Base-by-base conservation (phyloP, 2,329 filamentous ascomycete species). In the Aquanectria penicillioides region DNA sequence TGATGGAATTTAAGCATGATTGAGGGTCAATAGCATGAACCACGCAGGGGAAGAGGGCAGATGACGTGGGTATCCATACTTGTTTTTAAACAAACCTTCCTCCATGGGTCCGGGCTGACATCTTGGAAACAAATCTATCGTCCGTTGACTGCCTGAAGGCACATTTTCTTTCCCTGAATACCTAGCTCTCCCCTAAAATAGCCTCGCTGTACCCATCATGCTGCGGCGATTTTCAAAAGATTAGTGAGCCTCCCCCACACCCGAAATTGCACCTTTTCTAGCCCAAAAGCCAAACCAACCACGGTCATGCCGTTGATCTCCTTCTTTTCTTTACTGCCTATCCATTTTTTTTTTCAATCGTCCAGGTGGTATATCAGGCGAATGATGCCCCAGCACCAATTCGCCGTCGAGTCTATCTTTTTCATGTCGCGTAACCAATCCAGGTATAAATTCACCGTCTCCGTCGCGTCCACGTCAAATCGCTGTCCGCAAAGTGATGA, bases 341-440 rank as follows among this genome's bases (percentile, higher is more conserved):
- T 9, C 7, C 28, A 49, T 9, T 46, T 20, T 18, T 5, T 25
- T 49, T 8, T 20, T 43, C 46, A 70, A 50, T 70, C 68, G 4
- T 70, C 76, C 37, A 80, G 59, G 17, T 71, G 71, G 58, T 82
- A 86, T 26, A 86, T 63, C 8, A 75, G 74, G 69, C 78, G 77
- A 46, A 83, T 68, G 18, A 86, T 74, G 28, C 74, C 75, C 83
- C 83, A 87, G 59, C 81, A 82, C 84, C 85, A 88, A 25, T 76
- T 73, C 4, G 85, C 83, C 13, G 84, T 81, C 1, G 77, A 75
- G 67, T 88, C 86, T 22, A 81, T 76, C 49, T 76, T 79, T 66
- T 80, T 83, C 62, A 88, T 75, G 66, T 89, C 86, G 43, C 79
- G 72, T 47, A 89, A 75, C 86, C 86, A 89, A 57, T 86, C 83